Percentiles rank a stretch among this genome's conserved stretches.
phyloP scores from a whole-genome alignment of 192 early-diverging fungal species.

The Chytriomyces confervae region DNA sequence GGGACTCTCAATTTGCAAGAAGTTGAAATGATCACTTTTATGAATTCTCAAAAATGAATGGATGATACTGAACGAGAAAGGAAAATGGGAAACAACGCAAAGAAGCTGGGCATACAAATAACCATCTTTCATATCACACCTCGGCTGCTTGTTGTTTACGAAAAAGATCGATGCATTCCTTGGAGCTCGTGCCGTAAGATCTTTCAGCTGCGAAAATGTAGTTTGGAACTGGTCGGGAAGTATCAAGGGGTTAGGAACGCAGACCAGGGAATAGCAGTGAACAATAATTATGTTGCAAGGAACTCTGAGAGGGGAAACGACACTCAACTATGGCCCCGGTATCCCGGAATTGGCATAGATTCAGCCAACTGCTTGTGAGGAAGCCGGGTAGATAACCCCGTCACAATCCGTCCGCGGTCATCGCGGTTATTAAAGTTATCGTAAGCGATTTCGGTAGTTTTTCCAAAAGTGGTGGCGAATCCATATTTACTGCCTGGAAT shows the following conservation, averaged over 20 bases:
- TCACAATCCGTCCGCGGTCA: slow-evolving; percentile 42
- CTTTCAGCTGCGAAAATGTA: slow-evolving; percentile 53
- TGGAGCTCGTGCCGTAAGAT: slow-evolving; percentile 51
- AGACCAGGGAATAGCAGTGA: neutral
- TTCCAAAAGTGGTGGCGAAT: slow-evolving; percentile 56
- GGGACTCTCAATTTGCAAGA: too few relatives aligned
- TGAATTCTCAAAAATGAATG: neutral
- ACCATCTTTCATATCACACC: neutral
- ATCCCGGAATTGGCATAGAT: slow-evolving; percentile 57
- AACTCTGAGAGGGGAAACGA: neutral
- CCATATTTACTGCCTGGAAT: slow-evolving; percentile 55
- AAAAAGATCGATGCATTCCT: slow-evolving; percentile 45
- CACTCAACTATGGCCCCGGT: slow-evolving; percentile 53
- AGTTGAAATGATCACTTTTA: too few relatives aligned
- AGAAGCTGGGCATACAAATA: neutral
- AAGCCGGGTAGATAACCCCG: slow-evolving; percentile 30
- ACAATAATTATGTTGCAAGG: neutral
- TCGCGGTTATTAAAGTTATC: slow-evolving; percentile 59
- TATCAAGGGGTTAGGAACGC: neutral
- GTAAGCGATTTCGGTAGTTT: slow-evolving; percentile 57
- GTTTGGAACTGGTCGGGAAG: slow-evolving; percentile 37
- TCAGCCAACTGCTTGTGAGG: slow-evolving; percentile 50
- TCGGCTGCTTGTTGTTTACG: slow-evolving; percentile 21
- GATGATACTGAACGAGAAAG: neutral
- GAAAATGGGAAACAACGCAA: neutral